These are phyloP conservation scores for Proliferodiscus dingleyae DNA, from an alignment of 2,329 filamentous ascomycete genomes.

Conservation along the genomic window DNA sequence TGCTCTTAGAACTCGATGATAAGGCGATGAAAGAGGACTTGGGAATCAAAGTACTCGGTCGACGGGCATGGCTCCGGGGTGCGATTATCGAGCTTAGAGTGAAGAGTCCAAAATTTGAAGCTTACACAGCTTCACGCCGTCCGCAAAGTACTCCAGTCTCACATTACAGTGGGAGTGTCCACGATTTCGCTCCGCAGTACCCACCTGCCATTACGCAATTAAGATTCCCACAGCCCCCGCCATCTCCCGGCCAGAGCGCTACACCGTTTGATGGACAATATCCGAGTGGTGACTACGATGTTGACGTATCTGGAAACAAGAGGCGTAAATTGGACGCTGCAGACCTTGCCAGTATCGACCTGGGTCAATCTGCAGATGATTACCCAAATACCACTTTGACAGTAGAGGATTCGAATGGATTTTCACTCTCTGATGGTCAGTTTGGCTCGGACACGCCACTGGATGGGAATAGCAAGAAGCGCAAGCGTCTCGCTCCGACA, in stretches of 20 bases:
- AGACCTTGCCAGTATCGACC: slow-evolving; percentile 15
- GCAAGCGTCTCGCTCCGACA: slow-evolving; percentile 31
- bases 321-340: slow-evolving; percentile 15
- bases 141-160: slow-evolving; percentile 2
- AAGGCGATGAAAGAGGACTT: slow-evolving; percentile 23
- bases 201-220: neutral
- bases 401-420: neutral
- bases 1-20: slow-evolving; percentile 23
- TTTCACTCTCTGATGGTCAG: neutral
- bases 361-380: neutral
- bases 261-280: neutral
- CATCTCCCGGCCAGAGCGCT: neutral
- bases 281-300: neutral
- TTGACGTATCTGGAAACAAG: slow-evolving; percentile 29
- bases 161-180: neutral
- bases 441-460: neutral
- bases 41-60: slow-evolving; percentile 20
- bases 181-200: neutral
- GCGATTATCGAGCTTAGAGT: slow-evolving; percentile 53
- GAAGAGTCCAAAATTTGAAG: slow-evolving; percentile 46
- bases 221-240: neutral
- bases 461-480: slow-evolving; percentile 24
- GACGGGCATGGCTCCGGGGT: slow-evolving; percentile 40
- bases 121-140: neutral
- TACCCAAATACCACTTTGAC: no score